Percentiles rank a stretch among this genome's conserved stretches.
Evolutionary conservation across 257 asterid genomes (phyloP).

Genomic region (Ligustrum vulgare): DNA sequence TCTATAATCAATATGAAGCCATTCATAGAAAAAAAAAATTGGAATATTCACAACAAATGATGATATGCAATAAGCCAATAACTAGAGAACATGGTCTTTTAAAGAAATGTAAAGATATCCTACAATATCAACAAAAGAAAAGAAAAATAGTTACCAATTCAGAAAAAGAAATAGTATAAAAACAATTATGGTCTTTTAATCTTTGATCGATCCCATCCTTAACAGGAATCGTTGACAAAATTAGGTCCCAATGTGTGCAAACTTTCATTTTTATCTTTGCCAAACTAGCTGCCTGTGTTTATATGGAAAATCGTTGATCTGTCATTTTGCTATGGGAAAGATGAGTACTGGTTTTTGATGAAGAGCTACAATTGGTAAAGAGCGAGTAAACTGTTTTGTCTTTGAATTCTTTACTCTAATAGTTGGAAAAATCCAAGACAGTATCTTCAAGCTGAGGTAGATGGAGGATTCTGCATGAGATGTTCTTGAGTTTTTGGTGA

Average conservation of each 20-base stretch:
- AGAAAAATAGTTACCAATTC: not conserved
- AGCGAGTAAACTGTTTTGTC: not conserved
- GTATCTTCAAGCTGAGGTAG: conserved; percentile 83
- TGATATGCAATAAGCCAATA: not conserved
- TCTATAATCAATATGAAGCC: not conserved
- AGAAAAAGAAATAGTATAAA: not conserved
- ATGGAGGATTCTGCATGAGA: conserved; percentile 92
- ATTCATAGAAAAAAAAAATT: not conserved
- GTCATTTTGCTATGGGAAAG: not conserved
- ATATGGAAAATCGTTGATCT: not conserved
- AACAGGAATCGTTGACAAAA: not conserved
- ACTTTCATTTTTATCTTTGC: not conserved
- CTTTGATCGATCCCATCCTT: not conserved
- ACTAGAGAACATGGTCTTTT: not conserved
- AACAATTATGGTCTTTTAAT: not conserved
- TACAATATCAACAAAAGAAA: not conserved
- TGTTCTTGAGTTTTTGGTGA: conserved; percentile 72
- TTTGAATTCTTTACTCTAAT: not conserved
- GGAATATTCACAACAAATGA: not conserved
- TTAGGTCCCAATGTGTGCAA: not conserved
- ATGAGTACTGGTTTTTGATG: not conserved
- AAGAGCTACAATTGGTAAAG: not conserved
- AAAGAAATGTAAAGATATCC: not conserved
- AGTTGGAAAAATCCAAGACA: conserved; percentile 44
- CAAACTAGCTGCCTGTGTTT: not conserved